Evolutionary conservation across 306 rosid genomes (phyloP).

Genomic region (Malus sylvestris): DNA sequence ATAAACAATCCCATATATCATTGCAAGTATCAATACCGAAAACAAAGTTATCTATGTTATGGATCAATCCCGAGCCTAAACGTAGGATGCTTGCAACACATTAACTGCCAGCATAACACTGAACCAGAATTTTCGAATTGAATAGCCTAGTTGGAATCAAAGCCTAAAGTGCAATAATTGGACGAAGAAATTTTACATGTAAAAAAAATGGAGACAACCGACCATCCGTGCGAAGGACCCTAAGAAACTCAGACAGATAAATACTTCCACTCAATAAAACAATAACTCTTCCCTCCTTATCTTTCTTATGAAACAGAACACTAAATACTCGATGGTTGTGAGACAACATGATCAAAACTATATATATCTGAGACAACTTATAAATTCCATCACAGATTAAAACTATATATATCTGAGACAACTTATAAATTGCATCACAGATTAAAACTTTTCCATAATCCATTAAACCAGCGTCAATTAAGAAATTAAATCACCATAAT

Average conservation of each 20-base stretch:
- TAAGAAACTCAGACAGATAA: background rate
- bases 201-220: background rate
- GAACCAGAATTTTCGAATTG: background rate
- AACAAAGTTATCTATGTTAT: background rate
- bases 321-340: background rate
- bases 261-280: background rate
- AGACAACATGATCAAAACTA: background rate
- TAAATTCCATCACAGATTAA: background rate
- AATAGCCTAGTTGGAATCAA: background rate
- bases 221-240: background rate
- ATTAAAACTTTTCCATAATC: background rate
- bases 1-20: background rate
- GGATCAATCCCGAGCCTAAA: background rate
- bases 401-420: background rate
- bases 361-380: background rate
- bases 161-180: background rate
- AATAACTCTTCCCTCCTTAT: background rate
- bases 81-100: background rate
- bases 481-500: background rate
- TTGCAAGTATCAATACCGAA: background rate
- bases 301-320: too few species aligned
- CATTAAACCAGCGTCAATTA: background rate
- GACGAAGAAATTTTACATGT: background rate
- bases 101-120: background rate
- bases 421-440: background rate